Evolutionary conservation across 73 alveolate species (phyloP).

Genomic region (Stentor coeruleus): DNA sequence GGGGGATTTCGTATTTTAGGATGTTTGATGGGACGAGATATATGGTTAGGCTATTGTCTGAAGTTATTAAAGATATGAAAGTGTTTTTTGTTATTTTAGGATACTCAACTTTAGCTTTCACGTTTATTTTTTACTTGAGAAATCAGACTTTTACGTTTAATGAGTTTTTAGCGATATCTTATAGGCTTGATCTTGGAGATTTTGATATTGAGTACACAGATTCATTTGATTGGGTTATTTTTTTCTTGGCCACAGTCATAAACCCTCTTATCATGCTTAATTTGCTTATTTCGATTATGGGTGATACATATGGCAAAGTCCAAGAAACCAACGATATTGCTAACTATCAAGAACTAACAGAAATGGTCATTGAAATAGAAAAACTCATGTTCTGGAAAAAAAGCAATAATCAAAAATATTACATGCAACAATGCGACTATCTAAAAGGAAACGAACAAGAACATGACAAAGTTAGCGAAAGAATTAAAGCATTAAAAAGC

Average conservation of each 20-base stretch:
- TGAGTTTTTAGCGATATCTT: background rate
- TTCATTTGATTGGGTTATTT: conserved; percentile 24
- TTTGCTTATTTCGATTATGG: conserved; percentile 38
- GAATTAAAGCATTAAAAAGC: background rate
- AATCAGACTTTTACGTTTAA: background rate
- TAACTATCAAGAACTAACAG: conserved; percentile 36
- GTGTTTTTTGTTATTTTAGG: background rate
- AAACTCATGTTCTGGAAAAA: conserved; percentile 29
- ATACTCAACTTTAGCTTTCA: conserved; percentile 20
- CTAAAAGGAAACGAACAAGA: background rate
- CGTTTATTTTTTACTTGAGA: background rate
- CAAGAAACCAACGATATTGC: conserved; percentile 7
- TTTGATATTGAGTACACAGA: conserved; percentile 18
- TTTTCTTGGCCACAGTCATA: conserved; percentile 33
- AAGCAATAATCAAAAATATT: background rate
- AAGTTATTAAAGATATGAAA: conserved; percentile 21
- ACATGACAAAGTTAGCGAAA: background rate
- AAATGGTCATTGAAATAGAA: conserved; percentile 37
- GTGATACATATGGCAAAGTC: conserved; percentile 42
- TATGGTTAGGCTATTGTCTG: conserved; percentile 5
- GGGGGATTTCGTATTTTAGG: conserved; percentile 23
- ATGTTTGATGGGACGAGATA: conserved; percentile 9
- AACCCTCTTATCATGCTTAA: conserved; percentile 35
- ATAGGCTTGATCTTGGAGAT: conserved; percentile 32
- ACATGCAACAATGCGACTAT: conserved; percentile 4